phyloP scores from a whole-genome alignment of 345 rosid genomes.

The Leavenworthia alabamica region DNA sequence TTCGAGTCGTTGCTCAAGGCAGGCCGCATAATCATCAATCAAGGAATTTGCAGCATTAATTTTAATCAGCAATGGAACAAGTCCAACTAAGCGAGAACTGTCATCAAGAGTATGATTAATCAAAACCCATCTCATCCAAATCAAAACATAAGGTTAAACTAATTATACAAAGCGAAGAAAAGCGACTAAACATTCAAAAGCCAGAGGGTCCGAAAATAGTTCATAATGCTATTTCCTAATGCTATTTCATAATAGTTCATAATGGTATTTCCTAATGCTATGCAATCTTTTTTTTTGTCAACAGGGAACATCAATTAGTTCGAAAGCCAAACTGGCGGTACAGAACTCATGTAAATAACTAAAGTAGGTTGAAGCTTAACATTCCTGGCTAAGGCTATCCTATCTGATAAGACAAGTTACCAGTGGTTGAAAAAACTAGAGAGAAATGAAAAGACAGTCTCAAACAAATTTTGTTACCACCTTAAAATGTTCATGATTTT shows the following conservation, averaged over 20 bases:
- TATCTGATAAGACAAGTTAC: not conserved
- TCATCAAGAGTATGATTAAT: slow-evolving; percentile 17
- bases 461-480: slow-evolving; percentile 28
- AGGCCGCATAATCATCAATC: slow-evolving; percentile 85
- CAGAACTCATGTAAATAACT: no score
- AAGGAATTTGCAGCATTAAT: slow-evolving; percentile 60
- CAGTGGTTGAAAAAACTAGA: slow-evolving; percentile 4
- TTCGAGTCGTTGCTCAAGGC: slow-evolving; percentile 76
- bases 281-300: no score
- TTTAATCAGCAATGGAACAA: slow-evolving; percentile 74
- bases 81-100: slow-evolving; percentile 92
- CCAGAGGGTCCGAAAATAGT: not conserved
- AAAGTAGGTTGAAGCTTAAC: no score
- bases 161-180: not conserved
- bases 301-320: no score
- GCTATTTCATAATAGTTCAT: no score
- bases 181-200: slow-evolving; percentile 1
- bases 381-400: not conserved
- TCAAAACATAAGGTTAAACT: not conserved
- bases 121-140: not conserved
- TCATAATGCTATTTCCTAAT: not conserved
- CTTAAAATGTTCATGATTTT: slow-evolving; percentile 85
- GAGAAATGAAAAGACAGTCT: not conserved
- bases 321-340: no score
- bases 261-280: no score